These are phyloP conservation scores for Scopulariopsis brevicaulis DNA, from an alignment of 2,329 filamentous ascomycete species.

Conservation along the genomic window DNA sequence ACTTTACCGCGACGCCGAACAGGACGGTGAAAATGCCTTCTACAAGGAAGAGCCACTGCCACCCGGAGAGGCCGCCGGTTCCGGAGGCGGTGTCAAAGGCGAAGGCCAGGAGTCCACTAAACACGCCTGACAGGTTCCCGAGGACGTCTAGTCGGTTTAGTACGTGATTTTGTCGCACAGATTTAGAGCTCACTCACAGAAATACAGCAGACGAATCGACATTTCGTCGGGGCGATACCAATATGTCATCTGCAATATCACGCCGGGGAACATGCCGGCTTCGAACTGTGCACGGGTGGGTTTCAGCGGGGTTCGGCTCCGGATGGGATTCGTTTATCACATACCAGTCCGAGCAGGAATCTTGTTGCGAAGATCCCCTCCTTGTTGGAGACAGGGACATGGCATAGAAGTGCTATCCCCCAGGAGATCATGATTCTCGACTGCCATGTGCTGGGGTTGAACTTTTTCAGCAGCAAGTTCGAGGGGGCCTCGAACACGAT, in stretches of 20 bases:
- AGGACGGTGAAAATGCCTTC: slow-evolving; percentile 36
- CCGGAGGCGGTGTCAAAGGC: slow-evolving; percentile 26
- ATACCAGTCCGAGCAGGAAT: slow-evolving; percentile 24
- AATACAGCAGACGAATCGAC: slow-evolving; percentile 29
- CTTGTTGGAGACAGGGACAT: slow-evolving; percentile 23
- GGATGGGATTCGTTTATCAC: slow-evolving; percentile 26
- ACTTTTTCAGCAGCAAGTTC: slow-evolving; percentile 24
- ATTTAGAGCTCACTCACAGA: slow-evolving; percentile 21
- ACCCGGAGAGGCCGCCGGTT: slow-evolving; percentile 19
- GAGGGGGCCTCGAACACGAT: slow-evolving; percentile 26
- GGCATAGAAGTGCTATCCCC: slow-evolving; percentile 21
- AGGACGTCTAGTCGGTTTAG: slow-evolving; percentile 11
- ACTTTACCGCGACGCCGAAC: slow-evolving; percentile 34
- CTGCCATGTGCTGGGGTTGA: slow-evolving; percentile 26
- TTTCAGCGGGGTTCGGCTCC: neutral
- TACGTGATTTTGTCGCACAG: neutral
- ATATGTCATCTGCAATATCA: slow-evolving; percentile 30
- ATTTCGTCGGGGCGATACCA: slow-evolving; percentile 37
- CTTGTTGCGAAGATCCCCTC: slow-evolving; percentile 22
- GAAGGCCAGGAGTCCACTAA: slow-evolving; percentile 30
- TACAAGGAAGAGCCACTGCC: slow-evolving; percentile 24
- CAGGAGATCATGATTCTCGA: slow-evolving; percentile 27
- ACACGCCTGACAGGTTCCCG: slow-evolving; percentile 26
- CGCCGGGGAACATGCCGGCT: slow-evolving; percentile 27
- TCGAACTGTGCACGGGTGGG: slow-evolving; percentile 17